Evolutionary conservation across 805 yeast species (phyloP), one percentile per base, ranked within the genome.

Genomic region (Candida rishiriensis): DNA sequence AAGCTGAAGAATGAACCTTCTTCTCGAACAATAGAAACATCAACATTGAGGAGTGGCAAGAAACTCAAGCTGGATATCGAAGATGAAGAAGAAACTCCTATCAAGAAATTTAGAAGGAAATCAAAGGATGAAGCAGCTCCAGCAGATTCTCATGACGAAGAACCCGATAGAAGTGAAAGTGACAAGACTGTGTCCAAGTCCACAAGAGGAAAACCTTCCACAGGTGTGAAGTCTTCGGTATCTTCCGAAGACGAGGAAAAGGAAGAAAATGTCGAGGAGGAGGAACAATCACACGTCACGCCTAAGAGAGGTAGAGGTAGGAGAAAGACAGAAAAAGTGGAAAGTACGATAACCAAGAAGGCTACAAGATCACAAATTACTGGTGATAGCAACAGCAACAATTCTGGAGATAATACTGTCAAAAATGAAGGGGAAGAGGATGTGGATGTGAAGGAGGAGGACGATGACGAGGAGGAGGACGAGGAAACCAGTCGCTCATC

Each of bases 121-220:
- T 26, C 39, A 9, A 48, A 47, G 40, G 48, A 44, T 30, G 53
- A 38, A 14, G 30, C 42, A 29, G 36, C 34, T n/a, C 44, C 39
- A 33, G 33, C 45, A 11, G 43, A 40, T 7, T 15, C 38, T 16
- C 33, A 37, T 3, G 12, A 21, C 9, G 39, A 29, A 4, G n/a
- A 10, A 37, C 26, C 42, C 3, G 31, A 36, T 18, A 14, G 26
- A 9, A 36, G 32, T 33, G 26, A 36, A 10, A 36, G 21, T 18
- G 28, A 36, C 21, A 36, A 26, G 30, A 9, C 28, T 17, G 21
- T 17, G 21, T 10, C 5, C 11, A 14, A 35, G 41, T 16, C 34
- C 6, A n/a, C 37, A 13, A 12, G 26, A 34, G 13, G 37, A 14
- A 14, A 14, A 12, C 18, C 5, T 16, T 13, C 16, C 26, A 34